phyloP scores from a whole-genome alignment of 2,329 filamentous ascomycete species.

The Metarhizium robertsii region DNA sequence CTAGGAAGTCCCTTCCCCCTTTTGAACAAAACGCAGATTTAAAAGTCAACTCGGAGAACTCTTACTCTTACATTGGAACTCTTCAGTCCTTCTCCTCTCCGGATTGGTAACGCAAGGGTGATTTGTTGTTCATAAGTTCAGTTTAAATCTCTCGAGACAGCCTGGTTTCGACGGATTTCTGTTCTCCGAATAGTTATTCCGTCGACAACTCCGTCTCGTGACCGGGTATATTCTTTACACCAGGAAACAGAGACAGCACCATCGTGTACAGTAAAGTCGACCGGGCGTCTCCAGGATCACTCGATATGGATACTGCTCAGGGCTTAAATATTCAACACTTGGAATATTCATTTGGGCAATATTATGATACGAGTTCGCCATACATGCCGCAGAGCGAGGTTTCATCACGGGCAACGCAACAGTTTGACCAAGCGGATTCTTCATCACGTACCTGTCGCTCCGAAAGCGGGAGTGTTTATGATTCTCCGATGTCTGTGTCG shows the following conservation, averaged over 20 bases:
- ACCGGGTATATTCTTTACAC: background rate
- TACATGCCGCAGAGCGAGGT: constrained; percentile 1
- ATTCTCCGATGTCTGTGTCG: constrained; percentile 1
- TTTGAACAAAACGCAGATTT: background rate
- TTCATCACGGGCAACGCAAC: background rate
- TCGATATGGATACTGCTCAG: background rate
- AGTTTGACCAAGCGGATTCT: constrained; percentile 1
- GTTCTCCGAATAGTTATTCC: background rate
- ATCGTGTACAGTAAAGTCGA: background rate
- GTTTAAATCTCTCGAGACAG: background rate
- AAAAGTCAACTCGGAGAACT: background rate
- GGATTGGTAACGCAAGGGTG: background rate
- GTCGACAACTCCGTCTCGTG: background rate
- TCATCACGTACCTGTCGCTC: constrained; percentile 2
- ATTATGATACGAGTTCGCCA: background rate
- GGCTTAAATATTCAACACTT: background rate
- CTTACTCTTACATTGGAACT: background rate
- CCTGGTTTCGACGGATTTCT: background rate
- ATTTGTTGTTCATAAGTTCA: background rate
- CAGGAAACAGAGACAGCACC: background rate
- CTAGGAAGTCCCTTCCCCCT: background rate
- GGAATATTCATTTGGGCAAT: background rate
- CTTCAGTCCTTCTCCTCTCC: background rate
- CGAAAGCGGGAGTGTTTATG: background rate
- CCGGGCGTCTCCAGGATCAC: background rate